phyloP scores from a whole-genome alignment of 2,329 filamentous ascomycete genomes.

The Talaromyces islandicus region DNA sequence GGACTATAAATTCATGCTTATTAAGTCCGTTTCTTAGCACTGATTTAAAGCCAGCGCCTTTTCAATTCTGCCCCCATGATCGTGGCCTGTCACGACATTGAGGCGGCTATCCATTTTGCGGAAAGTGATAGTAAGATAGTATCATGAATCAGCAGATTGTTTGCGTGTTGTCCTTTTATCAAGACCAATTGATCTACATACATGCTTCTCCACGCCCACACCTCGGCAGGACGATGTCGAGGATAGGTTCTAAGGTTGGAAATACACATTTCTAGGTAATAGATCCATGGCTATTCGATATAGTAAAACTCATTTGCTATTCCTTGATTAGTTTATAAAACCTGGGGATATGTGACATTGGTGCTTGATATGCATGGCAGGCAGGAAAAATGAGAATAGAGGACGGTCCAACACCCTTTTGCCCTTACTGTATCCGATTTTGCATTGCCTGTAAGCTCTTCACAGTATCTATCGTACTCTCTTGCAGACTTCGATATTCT shows the following conservation, averaged over 20 bases:
- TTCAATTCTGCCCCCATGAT: no score
- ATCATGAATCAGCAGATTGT: background rate
- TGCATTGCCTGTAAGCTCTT: constrained; percentile 11
- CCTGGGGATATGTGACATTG: background rate
- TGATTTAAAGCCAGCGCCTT: background rate
- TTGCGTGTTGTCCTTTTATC: background rate
- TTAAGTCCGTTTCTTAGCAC: background rate
- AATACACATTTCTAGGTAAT: background rate
- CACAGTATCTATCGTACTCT: constrained; percentile 9
- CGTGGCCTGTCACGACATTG: no score
- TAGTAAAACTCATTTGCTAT: background rate
- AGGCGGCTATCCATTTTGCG: no score
- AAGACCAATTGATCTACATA: background rate
- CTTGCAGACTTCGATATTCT: constrained; percentile 22
- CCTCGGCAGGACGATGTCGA: background rate
- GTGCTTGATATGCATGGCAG: background rate
- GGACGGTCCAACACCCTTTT: background rate
- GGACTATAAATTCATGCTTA: background rate
- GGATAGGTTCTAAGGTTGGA: background rate
- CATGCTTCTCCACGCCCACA: background rate
- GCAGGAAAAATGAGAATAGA: background rate
- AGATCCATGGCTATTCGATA: background rate
- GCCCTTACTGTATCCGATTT: background rate
- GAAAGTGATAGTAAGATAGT: background rate
- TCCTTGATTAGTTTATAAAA: background rate